Percentiles rank a stretch among this genome's conserved stretches.
These are phyloP conservation scores for Singerocomus inundabilis DNA, from an alignment of 1,284 basidiomycete genomes.

Conservation along the genomic window DNA sequence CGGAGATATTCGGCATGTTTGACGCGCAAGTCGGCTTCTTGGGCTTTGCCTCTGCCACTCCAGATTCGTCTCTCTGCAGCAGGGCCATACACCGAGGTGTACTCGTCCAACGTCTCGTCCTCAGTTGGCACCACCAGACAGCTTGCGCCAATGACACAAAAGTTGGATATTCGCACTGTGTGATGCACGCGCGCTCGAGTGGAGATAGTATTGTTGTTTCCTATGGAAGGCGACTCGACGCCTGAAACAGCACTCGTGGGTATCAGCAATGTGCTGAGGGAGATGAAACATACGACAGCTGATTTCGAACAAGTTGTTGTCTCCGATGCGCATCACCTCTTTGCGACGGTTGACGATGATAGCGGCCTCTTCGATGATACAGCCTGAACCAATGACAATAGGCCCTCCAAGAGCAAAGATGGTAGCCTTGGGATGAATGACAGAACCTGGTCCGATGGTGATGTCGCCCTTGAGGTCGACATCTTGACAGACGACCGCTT, in stretches of 20 bases:
- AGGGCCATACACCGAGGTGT: conserved; percentile 82
- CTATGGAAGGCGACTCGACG: conserved; percentile 81
- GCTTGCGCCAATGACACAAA: conserved; percentile 80
- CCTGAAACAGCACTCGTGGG: conserved; percentile 46
- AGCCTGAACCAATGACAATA: conserved; percentile 83
- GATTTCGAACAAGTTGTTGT: conserved; percentile 92
- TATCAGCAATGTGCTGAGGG: conserved; percentile 2
- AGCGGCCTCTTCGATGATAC: conserved; percentile 89
- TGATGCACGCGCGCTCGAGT: conserved; percentile 78
- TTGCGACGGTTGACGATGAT: conserved; percentile 86
- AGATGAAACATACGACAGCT: conserved; percentile 67
- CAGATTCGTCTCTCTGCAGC: conserved; percentile 72
- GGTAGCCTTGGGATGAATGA: conserved; percentile 92
- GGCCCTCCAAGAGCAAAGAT: conserved; percentile 87
- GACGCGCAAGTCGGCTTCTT: conserved; percentile 77
- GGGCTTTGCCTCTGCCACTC: conserved; percentile 83
- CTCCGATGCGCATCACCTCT: conserved; percentile 88
- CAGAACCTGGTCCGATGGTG: conserved; percentile 85
- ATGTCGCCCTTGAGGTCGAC: conserved; percentile 88
- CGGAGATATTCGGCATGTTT: conserved; percentile 91
- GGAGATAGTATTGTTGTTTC: conserved; percentile 82
- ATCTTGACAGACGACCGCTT: conserved; percentile 84
- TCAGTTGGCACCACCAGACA: conserved; percentile 74
- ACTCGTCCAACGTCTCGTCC: conserved; percentile 78
- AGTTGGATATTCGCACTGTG: conserved; percentile 72